Evolutionary conservation across 306 rosid genomes (phyloP), one percentile per base, ranked within the genome.

Genomic region (Quercus alba): DNA sequence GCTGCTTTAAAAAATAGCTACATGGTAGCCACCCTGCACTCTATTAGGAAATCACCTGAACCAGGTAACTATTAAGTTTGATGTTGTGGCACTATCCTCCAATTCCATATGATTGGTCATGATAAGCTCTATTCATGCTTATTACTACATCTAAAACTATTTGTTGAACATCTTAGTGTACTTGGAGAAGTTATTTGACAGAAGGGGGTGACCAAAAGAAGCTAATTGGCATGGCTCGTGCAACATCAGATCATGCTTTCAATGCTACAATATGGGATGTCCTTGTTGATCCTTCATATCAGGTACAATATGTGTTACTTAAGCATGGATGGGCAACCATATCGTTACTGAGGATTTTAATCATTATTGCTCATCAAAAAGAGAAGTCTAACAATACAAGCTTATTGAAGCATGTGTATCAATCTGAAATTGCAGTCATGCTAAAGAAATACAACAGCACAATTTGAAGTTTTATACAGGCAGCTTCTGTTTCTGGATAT

Each of bases 201-300:
- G 99, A 90, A 83, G 93, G 89, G 86, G 81, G 80, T 87, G 91
- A 82, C 68, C 88, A 83, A 58, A 95, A 88, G 91, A 89, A 72
- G 89, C 85, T 95, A 73, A 93, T 95, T 79, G 99, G 99, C 82
- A 88, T 95, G 97, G 98, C 99, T 23, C 99, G 97, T 80, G 99
- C 98, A 54, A 95, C 97, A 12, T 95, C 99, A 49, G 99, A 95
- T 85, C 98, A 95, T 82, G 99, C 98, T 55, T 95, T 95, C 89
- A 93, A 95, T 78, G 99, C 99, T 66, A 95, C 99, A 73, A 95
- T 95, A 72, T 93, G 99, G 99, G 99, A 95, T 84, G 99, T 95
- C 77, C 91, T 95, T 11, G 93, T 95, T 81, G 99, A 95, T 84
- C 98, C 99, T 73, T 74, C 85, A 72, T 95, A 95, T 85, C 98